phyloP scores from a whole-genome alignment of 306 rosid species.

The Pachyrhizus erosus region DNA sequence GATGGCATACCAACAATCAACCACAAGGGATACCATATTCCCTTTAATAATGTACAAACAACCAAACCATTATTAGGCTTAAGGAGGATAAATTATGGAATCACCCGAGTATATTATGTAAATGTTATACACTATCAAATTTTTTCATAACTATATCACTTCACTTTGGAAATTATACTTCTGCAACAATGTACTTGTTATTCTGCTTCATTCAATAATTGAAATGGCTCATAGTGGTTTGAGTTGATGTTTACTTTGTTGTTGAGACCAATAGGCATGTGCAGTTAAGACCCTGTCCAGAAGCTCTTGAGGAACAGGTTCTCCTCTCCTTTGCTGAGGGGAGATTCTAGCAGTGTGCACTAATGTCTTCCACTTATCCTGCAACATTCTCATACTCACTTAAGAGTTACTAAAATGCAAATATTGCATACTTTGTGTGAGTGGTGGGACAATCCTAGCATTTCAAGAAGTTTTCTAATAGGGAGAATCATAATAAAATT shows the following conservation, averaged over 20 bases:
- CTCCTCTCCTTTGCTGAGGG: slow-evolving; percentile 82
- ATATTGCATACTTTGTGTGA: neutral
- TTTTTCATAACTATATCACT: slow-evolving; percentile 41
- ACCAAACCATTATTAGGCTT: slow-evolving; percentile 47
- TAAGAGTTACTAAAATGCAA: slow-evolving; percentile 9
- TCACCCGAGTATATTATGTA: slow-evolving; percentile 40
- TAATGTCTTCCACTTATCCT: slow-evolving; percentile 90
- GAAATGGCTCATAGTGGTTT: slow-evolving; percentile 48
- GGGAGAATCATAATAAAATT: neutral
- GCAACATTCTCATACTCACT: slow-evolving; percentile 26
- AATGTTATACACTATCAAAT: slow-evolving; percentile 37
- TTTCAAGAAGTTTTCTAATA: neutral
- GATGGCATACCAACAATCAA: slow-evolving; percentile 30
- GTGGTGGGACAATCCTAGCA: slow-evolving; percentile 2
- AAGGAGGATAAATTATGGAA: slow-evolving; percentile 38
- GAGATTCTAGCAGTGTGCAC: slow-evolving; percentile 88
- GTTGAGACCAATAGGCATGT: slow-evolving; percentile 81
- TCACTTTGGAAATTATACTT: neutral
- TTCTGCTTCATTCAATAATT: slow-evolving; percentile 27
- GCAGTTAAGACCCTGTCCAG: slow-evolving; percentile 77
- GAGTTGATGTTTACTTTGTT: slow-evolving; percentile 58
- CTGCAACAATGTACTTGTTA: slow-evolving; percentile 32
- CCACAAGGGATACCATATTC: slow-evolving; percentile 35
- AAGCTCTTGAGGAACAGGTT: slow-evolving; percentile 85
- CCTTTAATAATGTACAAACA: slow-evolving; percentile 56